Evolutionary conservation across 1,284 basidiomycete species (phyloP), one percentile per base, ranked within the genome.

Genomic region (Malassezia brasiliensis): DNA sequence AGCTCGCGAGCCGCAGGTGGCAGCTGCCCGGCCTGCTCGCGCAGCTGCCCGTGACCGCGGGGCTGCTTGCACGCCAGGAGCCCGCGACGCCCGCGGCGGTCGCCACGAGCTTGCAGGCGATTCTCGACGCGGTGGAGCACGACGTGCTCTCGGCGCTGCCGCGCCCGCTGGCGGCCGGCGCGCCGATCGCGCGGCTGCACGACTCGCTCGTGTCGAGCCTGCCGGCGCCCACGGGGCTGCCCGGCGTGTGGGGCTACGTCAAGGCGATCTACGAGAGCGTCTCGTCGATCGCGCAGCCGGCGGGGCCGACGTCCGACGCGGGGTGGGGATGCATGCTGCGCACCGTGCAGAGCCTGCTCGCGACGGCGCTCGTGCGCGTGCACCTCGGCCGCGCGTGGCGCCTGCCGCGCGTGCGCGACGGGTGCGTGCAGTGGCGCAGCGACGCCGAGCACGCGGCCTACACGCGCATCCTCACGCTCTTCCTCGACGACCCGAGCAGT

Each of bases 311-410:
- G n/a, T 87, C 83, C 63, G 93, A 98, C 78, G 80, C 88, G 0
- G 93, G 93, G 0, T 98, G 93, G 93, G 93, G 93, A 0, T 98
- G 93, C 76, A 96, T 98, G 93, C 76, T 96, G 28, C 78, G 93
- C 22, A 96, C 93, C 0, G 91, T 90, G 0, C 93, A 96, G 77
- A 88, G 86, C 65, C 73, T 98, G 59, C 79, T 98, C 15, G 93
- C 90, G 5, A 96, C 91, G 66, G 84, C 90, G 0, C 78, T 96
- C 20, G 76, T 91, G 14, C 82, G 86, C 71, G 77, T 87, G 5
- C 88, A 93, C 76, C 79, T 94, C 0, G 88, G 89, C 2, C 53
- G 68, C 17, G 50, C 58, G 1, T 71, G 69, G 69, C 54, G 60
- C 42, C 48, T 47, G 12, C 41, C 42, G 38, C 25, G 32, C 25